These are phyloP conservation scores for Dacryopinax primogenitus DNA, from an alignment of 768 basidiomycete genomes.

Conservation along the genomic window DNA sequence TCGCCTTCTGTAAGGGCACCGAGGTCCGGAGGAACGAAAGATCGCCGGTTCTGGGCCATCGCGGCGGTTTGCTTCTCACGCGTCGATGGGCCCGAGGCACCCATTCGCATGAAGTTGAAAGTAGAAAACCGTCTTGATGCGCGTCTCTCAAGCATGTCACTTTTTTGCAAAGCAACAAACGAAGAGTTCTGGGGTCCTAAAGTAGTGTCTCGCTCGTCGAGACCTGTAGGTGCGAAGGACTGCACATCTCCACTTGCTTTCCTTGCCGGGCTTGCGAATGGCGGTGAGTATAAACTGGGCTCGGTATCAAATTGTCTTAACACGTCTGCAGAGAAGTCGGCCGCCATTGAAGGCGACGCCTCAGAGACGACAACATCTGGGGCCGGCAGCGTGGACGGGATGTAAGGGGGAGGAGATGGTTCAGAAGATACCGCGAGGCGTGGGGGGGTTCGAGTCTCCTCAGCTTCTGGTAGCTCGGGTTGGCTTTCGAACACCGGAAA, in stretches of 20 bases:
- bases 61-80: slow-evolving; percentile 21
- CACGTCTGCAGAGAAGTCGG: neutral
- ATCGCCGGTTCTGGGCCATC: slow-evolving; percentile 47
- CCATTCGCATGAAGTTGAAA: slow-evolving; percentile 91
- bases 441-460: neutral
- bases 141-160: slow-evolving; percentile 73
- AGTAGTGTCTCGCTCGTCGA: slow-evolving; percentile 15
- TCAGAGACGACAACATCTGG: slow-evolving; percentile 5
- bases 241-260: slow-evolving; percentile 18
- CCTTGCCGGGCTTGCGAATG: slow-evolving; percentile 31
- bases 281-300: slow-evolving; percentile 19
- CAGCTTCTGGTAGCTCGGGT: slow-evolving; percentile 9
- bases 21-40: slow-evolving; percentile 58
- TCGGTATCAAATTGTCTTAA: neutral
- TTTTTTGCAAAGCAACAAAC: slow-evolving; percentile 76
- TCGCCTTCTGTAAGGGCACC: slow-evolving; percentile 63
- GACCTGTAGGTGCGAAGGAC: slow-evolving; percentile 9
- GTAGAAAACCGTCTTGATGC: slow-evolving; percentile 93
- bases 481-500: neutral
- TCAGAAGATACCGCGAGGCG: neutral
- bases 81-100: slow-evolving; percentile 44
- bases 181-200: slow-evolving; percentile 43
- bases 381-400: neutral
- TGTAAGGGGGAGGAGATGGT: slow-evolving; percentile 7
- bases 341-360: neutral